Evolutionary conservation across 2,329 filamentous ascomycete species (phyloP).

Genomic region (Graphilbum ipis-grandicollis): DNA sequence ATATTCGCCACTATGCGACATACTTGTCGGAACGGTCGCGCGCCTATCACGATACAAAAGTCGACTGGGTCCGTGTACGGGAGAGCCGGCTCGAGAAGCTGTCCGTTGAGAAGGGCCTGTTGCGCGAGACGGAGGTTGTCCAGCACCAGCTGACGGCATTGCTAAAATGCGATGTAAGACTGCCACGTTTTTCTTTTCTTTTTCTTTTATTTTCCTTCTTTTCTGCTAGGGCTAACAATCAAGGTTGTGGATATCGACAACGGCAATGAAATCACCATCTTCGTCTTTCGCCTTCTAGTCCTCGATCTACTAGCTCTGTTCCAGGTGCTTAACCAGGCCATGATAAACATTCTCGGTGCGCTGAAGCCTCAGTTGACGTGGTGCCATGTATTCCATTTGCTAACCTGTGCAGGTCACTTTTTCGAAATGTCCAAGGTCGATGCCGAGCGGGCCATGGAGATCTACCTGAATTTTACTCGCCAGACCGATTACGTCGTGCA

Average conservation of each 20-base stretch:
- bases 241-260: constrained; percentile 75
- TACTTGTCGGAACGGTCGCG: constrained; percentile 73
- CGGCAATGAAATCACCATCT: constrained; percentile 92
- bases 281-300: constrained; percentile 80
- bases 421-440: constrained; percentile 96
- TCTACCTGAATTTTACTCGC: constrained; percentile 81
- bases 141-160: constrained; percentile 76
- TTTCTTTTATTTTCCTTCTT: too few relatives aligned
- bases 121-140: constrained; percentile 81
- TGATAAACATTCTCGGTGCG: constrained; percentile 89
- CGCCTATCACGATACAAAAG: constrained; percentile 68
- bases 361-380: too few relatives aligned
- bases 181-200: too few relatives aligned
- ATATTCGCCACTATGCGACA: constrained; percentile 79
- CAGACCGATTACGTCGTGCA: constrained; percentile 88
- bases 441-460: constrained; percentile 75
- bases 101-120: constrained; percentile 75
- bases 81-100: constrained; percentile 72
- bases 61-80: constrained; percentile 75
- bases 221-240: too few relatives aligned
- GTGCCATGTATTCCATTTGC: too few relatives aligned
- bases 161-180: constrained; percentile 69
- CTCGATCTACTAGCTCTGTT: constrained; percentile 80
- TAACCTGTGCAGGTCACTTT: constrained; percentile 56
- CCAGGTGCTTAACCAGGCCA: constrained; percentile 88